Percentiles rank a stretch among this genome's conserved stretches.
phyloP scores from a whole-genome alignment of 2,329 filamentous ascomycete species.

The Fusarium pseudonygamai region DNA sequence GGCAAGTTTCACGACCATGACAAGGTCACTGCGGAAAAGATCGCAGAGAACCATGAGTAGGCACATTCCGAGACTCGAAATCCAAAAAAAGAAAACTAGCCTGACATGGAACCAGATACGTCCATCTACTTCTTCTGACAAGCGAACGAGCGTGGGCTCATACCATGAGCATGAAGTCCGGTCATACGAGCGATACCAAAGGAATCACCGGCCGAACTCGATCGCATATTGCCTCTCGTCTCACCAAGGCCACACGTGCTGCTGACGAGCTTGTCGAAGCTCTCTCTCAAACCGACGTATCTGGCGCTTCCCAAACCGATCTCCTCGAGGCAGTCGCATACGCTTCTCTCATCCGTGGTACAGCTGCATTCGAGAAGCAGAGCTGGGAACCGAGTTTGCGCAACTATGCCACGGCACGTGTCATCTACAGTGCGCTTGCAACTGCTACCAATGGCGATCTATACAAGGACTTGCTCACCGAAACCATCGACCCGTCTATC shows the following conservation, averaged over 20 bases:
- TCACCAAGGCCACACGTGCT: conserved; percentile 79
- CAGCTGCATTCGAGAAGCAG: conserved; percentile 86
- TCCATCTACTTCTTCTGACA: conserved; percentile 81
- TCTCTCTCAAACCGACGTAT: conserved; percentile 69
- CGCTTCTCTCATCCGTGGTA: conserved; percentile 77
- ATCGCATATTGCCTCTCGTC: conserved; percentile 87
- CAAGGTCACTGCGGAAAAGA: conserved; percentile 76
- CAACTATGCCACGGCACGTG: conserved; percentile 78
- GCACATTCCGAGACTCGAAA: conserved; percentile 38
- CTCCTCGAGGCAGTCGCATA: conserved; percentile 90
- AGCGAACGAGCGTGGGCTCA: conserved; percentile 95
- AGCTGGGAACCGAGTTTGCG: conserved; percentile 82
- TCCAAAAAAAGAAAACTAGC: conserved; percentile 6
- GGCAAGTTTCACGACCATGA: conserved; percentile 83
- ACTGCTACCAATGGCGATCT: conserved; percentile 71
- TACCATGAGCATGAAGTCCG: conserved; percentile 92
- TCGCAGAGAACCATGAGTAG: conserved; percentile 80
- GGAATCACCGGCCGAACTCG: conserved; percentile 82
- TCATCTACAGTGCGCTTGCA: conserved; percentile 84
- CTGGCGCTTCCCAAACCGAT: conserved; percentile 74
- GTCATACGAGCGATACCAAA: conserved; percentile 81
- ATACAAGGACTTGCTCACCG: conserved; percentile 85
- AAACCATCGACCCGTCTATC: conserved; percentile 91
- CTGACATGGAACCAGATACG: conserved; percentile 64
- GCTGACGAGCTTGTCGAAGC: conserved; percentile 74